Evolutionary conservation across 2,329 filamentous ascomycete genomes (phyloP).

Genomic region (Talaromyces islandicus): DNA sequence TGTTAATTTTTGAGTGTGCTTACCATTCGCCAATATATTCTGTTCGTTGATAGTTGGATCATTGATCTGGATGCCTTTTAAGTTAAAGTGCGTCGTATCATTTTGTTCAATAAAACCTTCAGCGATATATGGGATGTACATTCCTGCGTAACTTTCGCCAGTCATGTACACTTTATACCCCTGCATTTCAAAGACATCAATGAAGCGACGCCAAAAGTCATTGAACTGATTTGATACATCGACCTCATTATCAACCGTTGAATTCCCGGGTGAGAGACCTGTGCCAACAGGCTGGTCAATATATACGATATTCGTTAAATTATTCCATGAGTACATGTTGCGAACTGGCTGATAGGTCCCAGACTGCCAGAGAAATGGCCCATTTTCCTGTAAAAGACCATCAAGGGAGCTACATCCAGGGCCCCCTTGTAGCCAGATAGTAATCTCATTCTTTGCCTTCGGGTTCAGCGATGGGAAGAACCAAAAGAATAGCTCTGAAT

Average conservation of each 20-base stretch:
- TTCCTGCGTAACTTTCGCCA: conserved; percentile 66
- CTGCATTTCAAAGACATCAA: conserved; percentile 60
- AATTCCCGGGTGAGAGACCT: conserved; percentile 56
- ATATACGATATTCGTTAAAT: conserved; percentile 59
- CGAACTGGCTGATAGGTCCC: conserved; percentile 38
- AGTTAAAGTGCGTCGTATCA: conserved; percentile 61
- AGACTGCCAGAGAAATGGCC: conserved; percentile 38
- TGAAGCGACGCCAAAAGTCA: conserved; percentile 51
- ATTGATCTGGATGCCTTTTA: conserved; percentile 61
- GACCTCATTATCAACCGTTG: conserved; percentile 59
- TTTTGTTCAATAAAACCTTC: conserved; percentile 65
- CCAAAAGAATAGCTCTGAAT: conserved; percentile 61
- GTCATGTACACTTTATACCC: conserved; percentile 66
- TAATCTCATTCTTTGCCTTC: conserved; percentile 24
- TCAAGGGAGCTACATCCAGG: conserved; percentile 41
- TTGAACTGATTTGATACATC: conserved; percentile 67
- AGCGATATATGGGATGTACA: conserved; percentile 66
- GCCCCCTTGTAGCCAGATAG: conserved; percentile 43
- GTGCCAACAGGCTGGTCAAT: conserved; percentile 60
- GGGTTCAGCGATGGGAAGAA: conserved; percentile 48
- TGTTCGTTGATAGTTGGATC: conserved; percentile 60
- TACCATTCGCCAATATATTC: conserved; percentile 44
- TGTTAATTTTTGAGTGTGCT: conserved; percentile 3
- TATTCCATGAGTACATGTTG: conserved; percentile 54
- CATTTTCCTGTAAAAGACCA: conserved; percentile 38